phyloP scores from a whole-genome alignment of 768 basidiomycete genomes.

The Terana coerulea region DNA sequence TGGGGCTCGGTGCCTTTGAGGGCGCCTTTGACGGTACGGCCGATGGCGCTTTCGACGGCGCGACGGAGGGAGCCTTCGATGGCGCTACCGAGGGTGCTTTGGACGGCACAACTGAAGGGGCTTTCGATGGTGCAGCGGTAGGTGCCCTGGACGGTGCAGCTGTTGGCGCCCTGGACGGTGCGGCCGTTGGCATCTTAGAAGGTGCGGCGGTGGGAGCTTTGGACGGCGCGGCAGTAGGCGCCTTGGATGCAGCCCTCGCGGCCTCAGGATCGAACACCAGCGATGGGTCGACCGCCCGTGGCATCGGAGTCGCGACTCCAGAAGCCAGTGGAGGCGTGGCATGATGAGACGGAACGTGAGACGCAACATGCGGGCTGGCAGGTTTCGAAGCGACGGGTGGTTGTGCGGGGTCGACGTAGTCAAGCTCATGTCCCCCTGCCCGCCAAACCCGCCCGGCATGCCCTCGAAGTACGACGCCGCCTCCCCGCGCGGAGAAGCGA shows the following conservation, averaged over 20 bases:
- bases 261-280: conserved; percentile 1
- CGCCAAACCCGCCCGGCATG: background rate
- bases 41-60: conserved; percentile 1
- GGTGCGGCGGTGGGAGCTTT: background rate
- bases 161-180: conserved; percentile 5
- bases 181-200: background rate
- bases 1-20: conserved; percentile 14
- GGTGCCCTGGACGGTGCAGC: background rate
- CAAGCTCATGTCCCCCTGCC: background rate
- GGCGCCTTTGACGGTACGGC: background rate
- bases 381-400: background rate
- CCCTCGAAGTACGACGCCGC: conserved; percentile 12
- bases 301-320: conserved; percentile 3
- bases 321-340: conserved; percentile 1
- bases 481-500: conserved; percentile 6
- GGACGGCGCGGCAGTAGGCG: background rate
- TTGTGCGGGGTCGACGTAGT: background rate
- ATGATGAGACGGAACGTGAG: no score
- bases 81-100: background rate
- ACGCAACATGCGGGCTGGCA: conserved; percentile 1
- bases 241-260: conserved; percentile 11
- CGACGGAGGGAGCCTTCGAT: background rate
- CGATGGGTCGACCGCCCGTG: background rate
- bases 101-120: background rate
- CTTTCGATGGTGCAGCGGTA: background rate